Percentiles rank a stretch among this genome's conserved stretches.
These are phyloP conservation scores for Aureobasidium subglaciale DNA, from an alignment of 2,329 filamentous ascomycete genomes.

Conservation along the genomic window DNA sequence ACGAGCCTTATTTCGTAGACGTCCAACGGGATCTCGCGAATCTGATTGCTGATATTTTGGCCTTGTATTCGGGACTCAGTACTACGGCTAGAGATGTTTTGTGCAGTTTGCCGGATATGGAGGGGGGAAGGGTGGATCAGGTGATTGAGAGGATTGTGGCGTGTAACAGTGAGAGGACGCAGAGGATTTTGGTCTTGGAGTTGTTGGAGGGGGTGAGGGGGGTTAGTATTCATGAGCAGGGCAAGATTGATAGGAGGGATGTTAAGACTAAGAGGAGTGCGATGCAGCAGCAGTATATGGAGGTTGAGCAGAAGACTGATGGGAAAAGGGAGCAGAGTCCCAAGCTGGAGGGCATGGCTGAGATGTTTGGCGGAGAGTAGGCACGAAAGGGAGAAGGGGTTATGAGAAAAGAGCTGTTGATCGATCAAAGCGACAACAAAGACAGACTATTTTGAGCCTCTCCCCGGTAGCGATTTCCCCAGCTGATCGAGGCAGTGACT, in stretches of 20 bases:
- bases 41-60: constrained; percentile 78
- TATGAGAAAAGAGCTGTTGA: background rate
- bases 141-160: constrained; percentile 35
- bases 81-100: constrained; percentile 67
- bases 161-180: constrained; percentile 54
- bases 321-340: constrained; percentile 34
- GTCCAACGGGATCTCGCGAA: constrained; percentile 86
- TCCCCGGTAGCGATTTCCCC: too few species aligned
- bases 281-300: constrained; percentile 36
- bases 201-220: constrained; percentile 81
- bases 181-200: constrained; percentile 75
- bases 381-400: background rate
- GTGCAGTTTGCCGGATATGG: constrained; percentile 72
- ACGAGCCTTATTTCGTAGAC: constrained; percentile 95
- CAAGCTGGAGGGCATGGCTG: constrained; percentile 37
- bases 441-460: too few species aligned
- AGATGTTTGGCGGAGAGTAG: constrained; percentile 34
- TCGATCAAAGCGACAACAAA: too few species aligned
- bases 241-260: constrained; percentile 56
- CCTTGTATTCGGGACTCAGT: constrained; percentile 65
- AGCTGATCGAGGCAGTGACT: too few species aligned
- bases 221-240: constrained; percentile 87
- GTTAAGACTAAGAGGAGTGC: constrained; percentile 20
- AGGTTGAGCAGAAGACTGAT: constrained; percentile 32
- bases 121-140: constrained; percentile 56